Conservation (phyloP, 1,139 yeast genomes). For the Meyerozyma guilliermondii region DNA sequence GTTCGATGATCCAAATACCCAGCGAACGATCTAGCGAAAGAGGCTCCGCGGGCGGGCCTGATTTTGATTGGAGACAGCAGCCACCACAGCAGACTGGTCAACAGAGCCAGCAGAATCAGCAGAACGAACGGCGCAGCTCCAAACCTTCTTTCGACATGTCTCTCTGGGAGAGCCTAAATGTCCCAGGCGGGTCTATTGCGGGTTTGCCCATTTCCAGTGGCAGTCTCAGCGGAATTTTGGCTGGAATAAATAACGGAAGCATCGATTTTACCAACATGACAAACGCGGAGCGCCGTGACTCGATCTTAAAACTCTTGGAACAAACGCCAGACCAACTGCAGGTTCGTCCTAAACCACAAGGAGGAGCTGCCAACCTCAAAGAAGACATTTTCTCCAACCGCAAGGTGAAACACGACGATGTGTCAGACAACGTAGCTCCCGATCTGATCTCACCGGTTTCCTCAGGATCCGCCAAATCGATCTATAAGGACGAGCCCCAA, state of each 20-base stretch:
- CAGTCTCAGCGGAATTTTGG: conserved; percentile 32
- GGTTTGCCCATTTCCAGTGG: conserved; percentile 24
- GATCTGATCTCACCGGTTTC: conserved; percentile 29
- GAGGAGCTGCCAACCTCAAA: conserved; percentile 20
- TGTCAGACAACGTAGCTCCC: background rate
- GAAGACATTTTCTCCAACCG: conserved; percentile 37
- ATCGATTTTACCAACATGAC: conserved; percentile 40
- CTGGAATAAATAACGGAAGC: conserved; percentile 35
- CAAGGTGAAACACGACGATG: conserved; percentile 11
- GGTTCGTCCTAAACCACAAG: background rate
- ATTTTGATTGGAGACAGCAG: conserved; percentile 1
- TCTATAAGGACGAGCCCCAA: conserved; percentile 34
- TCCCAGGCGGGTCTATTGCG: conserved; percentile 23
- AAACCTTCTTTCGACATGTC: conserved; percentile 10
- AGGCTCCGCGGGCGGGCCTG: conserved; percentile 14
- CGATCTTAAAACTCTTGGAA: conserved; percentile 30
- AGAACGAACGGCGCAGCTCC: conserved; percentile 4
- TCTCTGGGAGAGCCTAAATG: conserved; percentile 22
- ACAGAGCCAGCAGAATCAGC: conserved; percentile 4
- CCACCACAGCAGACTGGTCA: conserved; percentile 4
- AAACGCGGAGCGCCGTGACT: conserved; percentile 38
- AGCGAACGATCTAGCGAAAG: conserved; percentile 18
- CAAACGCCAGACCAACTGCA: conserved; percentile 4
- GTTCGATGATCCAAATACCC: conserved; percentile 39
- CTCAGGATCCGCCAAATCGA: conserved; percentile 30